phyloP scores from a whole-genome alignment of 1,284 basidiomycete species.

The Ganoderma sp. region DNA sequence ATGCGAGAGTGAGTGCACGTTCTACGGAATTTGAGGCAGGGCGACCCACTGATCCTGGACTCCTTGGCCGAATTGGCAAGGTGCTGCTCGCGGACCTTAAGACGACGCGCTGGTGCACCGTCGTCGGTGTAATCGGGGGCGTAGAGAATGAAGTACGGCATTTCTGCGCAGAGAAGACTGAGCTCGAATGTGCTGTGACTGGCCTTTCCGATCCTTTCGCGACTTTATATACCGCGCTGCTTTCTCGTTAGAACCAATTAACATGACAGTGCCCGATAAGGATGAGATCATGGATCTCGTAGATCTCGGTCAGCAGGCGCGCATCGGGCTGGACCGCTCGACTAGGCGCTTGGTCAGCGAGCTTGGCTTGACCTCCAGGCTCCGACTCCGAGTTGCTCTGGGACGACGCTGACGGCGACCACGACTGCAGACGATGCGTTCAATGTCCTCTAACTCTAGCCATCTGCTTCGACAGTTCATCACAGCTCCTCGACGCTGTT shows the following conservation, averaged over 20 bases:
- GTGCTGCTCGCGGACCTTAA: constrained; percentile 40
- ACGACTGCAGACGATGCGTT: constrained; percentile 18
- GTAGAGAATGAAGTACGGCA: constrained; percentile 43
- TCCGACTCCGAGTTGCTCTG: not conserved
- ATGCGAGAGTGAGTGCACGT: not conserved
- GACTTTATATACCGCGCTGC: not conserved
- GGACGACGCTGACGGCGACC: not conserved
- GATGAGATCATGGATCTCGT: not conserved
- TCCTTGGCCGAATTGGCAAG: constrained; percentile 34
- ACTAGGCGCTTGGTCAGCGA: not conserved
- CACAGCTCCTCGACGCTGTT: constrained; percentile 16
- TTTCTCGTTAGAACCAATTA: no score
- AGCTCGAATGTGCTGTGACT: no score
- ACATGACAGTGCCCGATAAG: not conserved
- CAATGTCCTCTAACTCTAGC: constrained; percentile 7
- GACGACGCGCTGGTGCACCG: constrained; percentile 38
- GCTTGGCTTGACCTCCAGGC: not conserved
- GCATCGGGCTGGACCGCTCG: not conserved
- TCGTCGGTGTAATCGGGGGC: constrained; percentile 44
- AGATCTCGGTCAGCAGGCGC: not conserved
- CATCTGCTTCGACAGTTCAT: constrained; percentile 1
- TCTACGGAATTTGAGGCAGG: no score
- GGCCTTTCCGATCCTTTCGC: not conserved
- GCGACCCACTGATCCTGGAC: constrained; percentile 31
- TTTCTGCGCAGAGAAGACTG: not conserved